phyloP scores from a whole-genome alignment of 2,329 filamentous ascomycete species.

The Colletotrichum shisoi region DNA sequence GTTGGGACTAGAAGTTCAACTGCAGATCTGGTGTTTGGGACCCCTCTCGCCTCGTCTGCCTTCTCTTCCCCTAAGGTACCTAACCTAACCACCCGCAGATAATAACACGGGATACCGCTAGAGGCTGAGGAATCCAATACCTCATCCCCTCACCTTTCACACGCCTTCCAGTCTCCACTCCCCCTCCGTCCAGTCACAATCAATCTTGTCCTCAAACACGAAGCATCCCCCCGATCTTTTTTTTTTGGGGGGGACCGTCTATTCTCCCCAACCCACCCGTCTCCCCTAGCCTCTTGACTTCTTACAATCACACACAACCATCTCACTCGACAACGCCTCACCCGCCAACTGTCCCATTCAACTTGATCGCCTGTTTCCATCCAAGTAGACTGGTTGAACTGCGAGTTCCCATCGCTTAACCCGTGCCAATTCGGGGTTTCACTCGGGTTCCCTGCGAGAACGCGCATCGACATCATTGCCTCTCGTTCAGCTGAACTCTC shows the following conservation, averaged over 20 bases:
- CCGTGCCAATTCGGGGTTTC: slow-evolving; percentile 13
- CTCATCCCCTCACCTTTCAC: not conserved
- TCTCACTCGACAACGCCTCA: slow-evolving; percentile 17
- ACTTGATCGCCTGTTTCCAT: slow-evolving; percentile 3
- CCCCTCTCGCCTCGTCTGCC: slow-evolving; percentile 15
- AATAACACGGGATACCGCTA: slow-evolving; percentile 16
- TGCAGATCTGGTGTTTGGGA: slow-evolving; percentile 16
- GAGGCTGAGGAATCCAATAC: slow-evolving; percentile 13
- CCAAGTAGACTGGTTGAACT: slow-evolving; percentile 13
- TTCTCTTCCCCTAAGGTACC: not conserved
- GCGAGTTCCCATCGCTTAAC: slow-evolving; percentile 14
- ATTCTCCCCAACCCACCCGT: slow-evolving; percentile 1
- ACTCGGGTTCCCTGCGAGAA: slow-evolving; percentile 1
- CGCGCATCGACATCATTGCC: slow-evolving; percentile 7
- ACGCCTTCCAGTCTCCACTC: slow-evolving; percentile 24
- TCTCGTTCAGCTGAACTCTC: slow-evolving; percentile 12
- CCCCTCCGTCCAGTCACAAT: slow-evolving; percentile 15
- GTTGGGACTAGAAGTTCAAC: slow-evolving; percentile 16
- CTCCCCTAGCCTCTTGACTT: slow-evolving; percentile 28
- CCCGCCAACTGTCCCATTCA: not conserved
- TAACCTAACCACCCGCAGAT: slow-evolving; percentile 15
- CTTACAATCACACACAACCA: slow-evolving; percentile 21
- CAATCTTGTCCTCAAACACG: slow-evolving; percentile 38
- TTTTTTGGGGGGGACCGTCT: slow-evolving; percentile 9
- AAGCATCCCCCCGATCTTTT: slow-evolving; percentile 24